Evolutionary conservation across 2,329 filamentous ascomycete genomes (phyloP), one percentile per base, ranked within the genome.

Genomic region (Microascus cirrosus): DNA sequence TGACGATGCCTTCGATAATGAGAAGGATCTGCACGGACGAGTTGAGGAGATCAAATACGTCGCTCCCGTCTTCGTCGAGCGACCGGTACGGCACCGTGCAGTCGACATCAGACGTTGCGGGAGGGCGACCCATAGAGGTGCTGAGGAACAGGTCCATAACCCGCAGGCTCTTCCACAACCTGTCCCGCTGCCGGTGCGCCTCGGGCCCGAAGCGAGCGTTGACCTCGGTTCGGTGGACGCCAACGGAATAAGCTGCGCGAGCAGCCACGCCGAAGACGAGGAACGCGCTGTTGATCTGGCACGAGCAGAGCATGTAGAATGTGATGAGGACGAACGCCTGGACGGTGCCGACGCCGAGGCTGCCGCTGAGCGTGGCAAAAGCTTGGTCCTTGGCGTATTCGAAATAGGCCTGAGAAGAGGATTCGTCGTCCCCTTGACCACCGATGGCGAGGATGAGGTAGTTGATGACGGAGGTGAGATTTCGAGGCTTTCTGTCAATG

Each of bases 261-360:
- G 75, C 78, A 0, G 78, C 76, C 7, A 80, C 74, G 8, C 78
- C 79, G 20, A 81, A 80, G 64, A 80, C 77, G 2, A 82, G 64
- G 54, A 80, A 82, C 0, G 77, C 77, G 1, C 77, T 77, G 58
- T 80, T 81, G 63, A 81, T 79, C 63, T 81, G 78, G 56, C 77
- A 80, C 3, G 78, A 74, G 32, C 75, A 74, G 3, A 81, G 74
- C 74, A 80, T 80, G 66, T 80, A 80, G 8, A 81, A 61, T 0
- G 77, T 79, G 39, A 80, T 69, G 15, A 81, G 71, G 0, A 74
- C 68, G 45, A 80, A 80, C 0, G 72, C 74, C 60, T 80, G 77
- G 0, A 80, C 75, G 0, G 76, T 79, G 8, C 71, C 73, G 3
- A 79, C 71, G 48, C 77, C 74, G 25, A 80, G 65, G 58, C 77